Evolutionary conservation across 139 green algal genomes (phyloP), one percentile per base, ranked within the genome.

Genomic region (Klebsormidium nitens): DNA sequence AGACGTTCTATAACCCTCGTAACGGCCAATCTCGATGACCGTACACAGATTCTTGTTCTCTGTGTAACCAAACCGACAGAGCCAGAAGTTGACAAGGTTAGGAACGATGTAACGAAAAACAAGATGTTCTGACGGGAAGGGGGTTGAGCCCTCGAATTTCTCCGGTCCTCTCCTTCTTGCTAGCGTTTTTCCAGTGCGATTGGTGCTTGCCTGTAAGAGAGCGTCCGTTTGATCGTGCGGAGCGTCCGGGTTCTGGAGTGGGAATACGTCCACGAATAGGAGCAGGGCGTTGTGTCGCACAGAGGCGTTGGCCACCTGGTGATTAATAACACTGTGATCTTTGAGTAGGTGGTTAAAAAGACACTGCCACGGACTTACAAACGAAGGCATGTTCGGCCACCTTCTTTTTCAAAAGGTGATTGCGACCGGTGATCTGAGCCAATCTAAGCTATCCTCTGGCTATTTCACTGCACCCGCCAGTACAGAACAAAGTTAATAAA

Each of bases 181-280:
- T 26, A 50, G 8, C 42, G 11, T 50, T 50, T 26, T 50, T n/a
- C n/a, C 42, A 50, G 14, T 50, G 11, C 42, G 11, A 50, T 50
- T 14, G 8, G 42, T 50, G 11, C 8, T 50, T 50, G 14, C 42
- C 26, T 81, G 74, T 52, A 93, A 57, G 8, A 87, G 73, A 42
- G 77, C 76, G 39, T 93, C 85, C 29, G 76, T 82, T 35, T 86
- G 84, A 64, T 87, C 85, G 35, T 75, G 48, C 8, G 36, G n/a
- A 34, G 56, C 49, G 8, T 69, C 61, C 0, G 70, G 79, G 52
- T 81, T 65, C 70, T 86, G 72, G 6, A 95, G 74, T 0, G 89
- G 89, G 64, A 95, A 95, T 0, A 85, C 82, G n/a, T 87, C 87
- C 3, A 84, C 38, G 36, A 95, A 66, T 32, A 92, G 65, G 38